Percentiles rank a stretch among this genome's conserved stretches.
phyloP scores from a whole-genome alignment of 2,329 filamentous ascomycete species.

The Arthroderma sp. region DNA sequence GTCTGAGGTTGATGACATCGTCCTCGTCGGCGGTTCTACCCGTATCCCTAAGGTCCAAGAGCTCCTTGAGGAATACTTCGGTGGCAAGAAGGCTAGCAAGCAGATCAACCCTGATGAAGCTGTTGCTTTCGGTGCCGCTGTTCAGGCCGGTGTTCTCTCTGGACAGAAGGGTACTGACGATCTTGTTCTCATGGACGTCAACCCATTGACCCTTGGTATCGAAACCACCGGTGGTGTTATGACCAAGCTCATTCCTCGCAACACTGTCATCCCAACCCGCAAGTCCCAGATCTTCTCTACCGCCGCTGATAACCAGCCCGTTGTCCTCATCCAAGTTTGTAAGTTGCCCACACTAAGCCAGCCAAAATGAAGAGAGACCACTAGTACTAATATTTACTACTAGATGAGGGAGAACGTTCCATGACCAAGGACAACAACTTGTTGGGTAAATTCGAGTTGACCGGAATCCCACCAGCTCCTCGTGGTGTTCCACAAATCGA shows the following conservation, averaged over 20 bases:
- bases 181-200: constrained; percentile 91
- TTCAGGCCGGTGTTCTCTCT: constrained; percentile 90
- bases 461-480: constrained; percentile 84
- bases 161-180: constrained; percentile 71
- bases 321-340: constrained; percentile 87
- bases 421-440: constrained; percentile 97
- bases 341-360: constrained; percentile 18
- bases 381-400: constrained; percentile 15
- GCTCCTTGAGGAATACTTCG: constrained; percentile 92
- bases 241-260: constrained; percentile 91
- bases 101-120: constrained; percentile 99
- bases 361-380: background rate
- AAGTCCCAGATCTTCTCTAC: constrained; percentile 98
- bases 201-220: constrained; percentile 90
- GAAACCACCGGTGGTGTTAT: constrained; percentile 96
- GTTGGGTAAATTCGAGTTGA: constrained; percentile 96
- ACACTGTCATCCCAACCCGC: constrained; percentile 87
- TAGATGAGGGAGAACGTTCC: constrained; percentile 72
- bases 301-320: constrained; percentile 89
- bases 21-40: constrained; percentile 94
- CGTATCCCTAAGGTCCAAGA: constrained; percentile 97
- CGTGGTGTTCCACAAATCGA: constrained; percentile 97
- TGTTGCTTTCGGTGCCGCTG: constrained; percentile 92
- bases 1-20: constrained; percentile 87
- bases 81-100: constrained; percentile 95